Conservation (phyloP, 73 alveolate genomes). For the Tetrahymena borealis region DNA sequence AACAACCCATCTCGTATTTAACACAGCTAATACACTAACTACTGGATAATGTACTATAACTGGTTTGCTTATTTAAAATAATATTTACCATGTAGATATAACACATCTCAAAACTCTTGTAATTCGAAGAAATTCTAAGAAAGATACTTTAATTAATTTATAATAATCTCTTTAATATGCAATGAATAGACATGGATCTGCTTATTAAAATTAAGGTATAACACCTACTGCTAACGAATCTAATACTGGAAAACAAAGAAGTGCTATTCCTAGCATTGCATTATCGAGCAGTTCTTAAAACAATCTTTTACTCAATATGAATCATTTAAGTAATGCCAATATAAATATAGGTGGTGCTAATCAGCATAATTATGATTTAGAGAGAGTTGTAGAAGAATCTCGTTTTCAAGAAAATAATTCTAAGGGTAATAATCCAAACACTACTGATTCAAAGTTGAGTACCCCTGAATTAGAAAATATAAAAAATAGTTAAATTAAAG, state of each 20-base stretch:
- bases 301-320: background rate
- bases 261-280: background rate
- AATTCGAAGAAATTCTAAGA: background rate
- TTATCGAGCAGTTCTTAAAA: background rate
- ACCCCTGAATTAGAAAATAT: background rate
- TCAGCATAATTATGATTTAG: background rate
- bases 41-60: background rate
- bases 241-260: background rate
- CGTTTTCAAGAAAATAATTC: background rate
- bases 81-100: background rate
- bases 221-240: background rate
- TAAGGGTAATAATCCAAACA: background rate
- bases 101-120: background rate
- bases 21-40: background rate
- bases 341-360: background rate
- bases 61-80: background rate
- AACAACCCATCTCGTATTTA: background rate
- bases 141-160: background rate
- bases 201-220: background rate
- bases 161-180: background rate
- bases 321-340: background rate
- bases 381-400: background rate
- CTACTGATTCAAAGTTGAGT: background rate
- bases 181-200: background rate
- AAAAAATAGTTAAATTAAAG: no score